Conservation (phyloP, 2,329 filamentous ascomycete species). For the Fusarium torulosum region DNA sequence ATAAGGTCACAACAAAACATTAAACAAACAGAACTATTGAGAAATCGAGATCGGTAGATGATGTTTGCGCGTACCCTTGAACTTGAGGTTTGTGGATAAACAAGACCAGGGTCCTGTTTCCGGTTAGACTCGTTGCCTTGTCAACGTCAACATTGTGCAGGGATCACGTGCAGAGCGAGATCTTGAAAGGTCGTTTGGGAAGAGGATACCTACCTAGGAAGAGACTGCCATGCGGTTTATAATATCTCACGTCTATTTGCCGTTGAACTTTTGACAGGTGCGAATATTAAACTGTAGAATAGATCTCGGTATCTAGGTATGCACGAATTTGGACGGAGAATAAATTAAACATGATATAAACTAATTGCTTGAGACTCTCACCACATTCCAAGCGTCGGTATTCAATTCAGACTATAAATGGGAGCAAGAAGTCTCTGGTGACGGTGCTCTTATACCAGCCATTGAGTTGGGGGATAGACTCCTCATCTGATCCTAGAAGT, state of each 20-base stretch:
- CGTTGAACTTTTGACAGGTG: too few species aligned
- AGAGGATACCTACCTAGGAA: not conserved
- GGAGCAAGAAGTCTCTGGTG: too few species aligned
- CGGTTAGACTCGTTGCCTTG: constrained; percentile 50
- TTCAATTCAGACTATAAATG: too few species aligned
- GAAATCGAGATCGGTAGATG: constrained; percentile 34
- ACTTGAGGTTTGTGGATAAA: constrained; percentile 44
- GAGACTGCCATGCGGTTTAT: too few species aligned
- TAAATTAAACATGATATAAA: too few species aligned
- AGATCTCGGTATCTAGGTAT: too few species aligned
- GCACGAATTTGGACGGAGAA: too few species aligned
- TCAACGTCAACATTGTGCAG: constrained; percentile 42
- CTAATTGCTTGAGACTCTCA: too few species aligned
- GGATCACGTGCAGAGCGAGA: constrained; percentile 34
- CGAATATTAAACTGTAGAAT: too few species aligned
- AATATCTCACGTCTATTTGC: too few species aligned
- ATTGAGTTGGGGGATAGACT: not conserved
- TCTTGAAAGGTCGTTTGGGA: not conserved
- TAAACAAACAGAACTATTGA: constrained; percentile 39
- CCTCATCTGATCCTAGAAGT: not conserved
- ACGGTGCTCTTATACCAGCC: too few species aligned
- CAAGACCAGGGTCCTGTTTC: constrained; percentile 45
- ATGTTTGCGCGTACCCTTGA: constrained; percentile 46
- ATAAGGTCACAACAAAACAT: constrained; percentile 42
- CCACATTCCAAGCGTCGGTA: too few species aligned